A percentile compares a stretch with the other conserved stretches of the same genome.
phyloP scores from a whole-genome alignment of 305 asterid species.

The Euphrasia arctica region DNA sequence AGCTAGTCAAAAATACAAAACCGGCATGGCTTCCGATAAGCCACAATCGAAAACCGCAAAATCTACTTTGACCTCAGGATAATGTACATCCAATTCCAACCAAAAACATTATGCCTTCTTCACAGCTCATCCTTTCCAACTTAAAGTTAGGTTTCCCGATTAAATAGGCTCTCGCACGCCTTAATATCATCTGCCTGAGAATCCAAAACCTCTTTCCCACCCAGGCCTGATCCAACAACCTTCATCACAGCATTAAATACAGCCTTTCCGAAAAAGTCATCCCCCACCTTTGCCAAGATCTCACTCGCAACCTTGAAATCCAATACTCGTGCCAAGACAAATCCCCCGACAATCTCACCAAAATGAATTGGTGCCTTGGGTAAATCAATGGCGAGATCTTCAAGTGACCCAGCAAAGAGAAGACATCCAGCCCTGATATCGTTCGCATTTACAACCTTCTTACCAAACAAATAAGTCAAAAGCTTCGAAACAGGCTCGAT shows the following conservation, averaged over 20 bases:
- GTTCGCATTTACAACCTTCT: constrained; percentile 42
- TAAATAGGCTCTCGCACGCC: neutral
- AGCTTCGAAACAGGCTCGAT: constrained; percentile 59
- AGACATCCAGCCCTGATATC: constrained; percentile 52
- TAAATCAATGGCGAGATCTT: constrained; percentile 79
- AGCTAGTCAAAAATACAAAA: neutral
- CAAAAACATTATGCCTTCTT: too few species aligned
- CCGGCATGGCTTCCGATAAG: neutral
- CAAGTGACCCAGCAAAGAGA: constrained; percentile 46
- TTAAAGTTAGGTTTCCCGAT: neutral
- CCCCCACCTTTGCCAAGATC: constrained; percentile 24
- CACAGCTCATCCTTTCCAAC: too few species aligned
- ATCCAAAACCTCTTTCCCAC: neutral
- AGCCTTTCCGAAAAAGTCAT: neutral
- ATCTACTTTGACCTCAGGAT: neutral
- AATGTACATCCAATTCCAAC: neutral
- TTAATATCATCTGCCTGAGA: neutral
- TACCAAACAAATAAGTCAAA: constrained; percentile 46
- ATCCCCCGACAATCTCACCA: constrained; percentile 67
- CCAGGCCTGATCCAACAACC: neutral
- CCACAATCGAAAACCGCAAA: neutral
- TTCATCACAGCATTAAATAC: neutral
- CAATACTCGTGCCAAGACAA: constrained; percentile 50
- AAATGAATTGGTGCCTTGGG: constrained; percentile 79
- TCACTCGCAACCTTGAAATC: constrained; percentile 59